Evolutionary conservation across 345 rosid genomes (phyloP), one percentile per base, ranked within the genome.

Genomic region (Lepidium sativum): DNA sequence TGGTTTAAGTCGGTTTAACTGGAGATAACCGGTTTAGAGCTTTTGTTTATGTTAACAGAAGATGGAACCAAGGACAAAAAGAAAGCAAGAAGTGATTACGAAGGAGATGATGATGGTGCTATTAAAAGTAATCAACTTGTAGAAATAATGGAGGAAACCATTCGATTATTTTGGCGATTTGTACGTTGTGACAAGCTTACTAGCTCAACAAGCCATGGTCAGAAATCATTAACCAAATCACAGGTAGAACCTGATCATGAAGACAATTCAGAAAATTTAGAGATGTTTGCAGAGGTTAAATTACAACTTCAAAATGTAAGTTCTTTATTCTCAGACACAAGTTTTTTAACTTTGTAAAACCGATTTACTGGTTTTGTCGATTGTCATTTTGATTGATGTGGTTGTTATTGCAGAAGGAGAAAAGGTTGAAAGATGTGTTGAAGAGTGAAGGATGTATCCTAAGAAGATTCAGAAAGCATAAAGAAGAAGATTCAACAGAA

Each of bases 71-170:
- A 82, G 74, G 84, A 75, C 54, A 86, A 63, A 65, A 62, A 33
- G 60, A 88, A 72, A 34, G 81, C 61, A 23, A 78, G 79, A 56
- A 83, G 57, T 43, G 63, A 51, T 27, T 18, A 38, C 68, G 74
- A 60, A 34, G 73, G 4, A 29, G 74, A 60, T 64, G 83, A 80
- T 10, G 82, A 68, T 0, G 60, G 34, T 18, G 67, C 51, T 9
- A 54, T 66, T 34, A 82, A 72, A 34, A 85, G 89, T 21, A 87
- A 90, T 3, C 71, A 51, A 64, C 76, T 94, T n/a, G 84, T 88
- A 9, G 96, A 94, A 68, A 90, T 85, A 47, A 71, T 90, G 82
- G 96, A 94, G 54, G 99, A 94, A 79, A 86, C 97, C 3, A 88
- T 94, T 62, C 65, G 96, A 71, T 79, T 83, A n/a, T 87, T 88